Evolutionary conservation across 495 filamentous ascomycete species (phyloP).

Genomic region (Penicillium steckii): DNA sequence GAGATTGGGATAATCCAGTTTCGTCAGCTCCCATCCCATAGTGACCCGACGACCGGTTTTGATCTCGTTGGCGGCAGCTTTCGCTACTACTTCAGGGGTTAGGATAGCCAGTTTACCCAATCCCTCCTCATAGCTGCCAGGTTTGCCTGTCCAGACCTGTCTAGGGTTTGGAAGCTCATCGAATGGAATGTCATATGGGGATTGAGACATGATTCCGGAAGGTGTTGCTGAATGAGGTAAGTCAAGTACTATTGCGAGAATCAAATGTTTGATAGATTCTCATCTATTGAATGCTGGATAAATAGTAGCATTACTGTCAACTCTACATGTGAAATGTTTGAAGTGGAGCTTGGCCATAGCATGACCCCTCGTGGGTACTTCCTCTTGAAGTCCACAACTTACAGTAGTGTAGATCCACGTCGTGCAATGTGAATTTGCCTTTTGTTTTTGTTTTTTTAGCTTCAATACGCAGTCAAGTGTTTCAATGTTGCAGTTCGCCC

Average conservation of each 20-base stretch:
- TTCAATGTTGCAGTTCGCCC: neutral
- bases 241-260: neutral
- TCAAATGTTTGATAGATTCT: neutral
- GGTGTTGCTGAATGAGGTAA: neutral
- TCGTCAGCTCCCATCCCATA: constrained; percentile 45
- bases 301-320: neutral
- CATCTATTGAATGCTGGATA: neutral
- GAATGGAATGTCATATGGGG: constrained; percentile 33
- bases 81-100: constrained; percentile 41
- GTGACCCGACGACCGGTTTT: constrained; percentile 38
- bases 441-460: neutral
- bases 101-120: constrained; percentile 42
- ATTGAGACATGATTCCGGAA: constrained; percentile 18
- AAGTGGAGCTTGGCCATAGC: neutral
- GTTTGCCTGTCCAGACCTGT: constrained; percentile 42
- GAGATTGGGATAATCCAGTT: constrained; percentile 44
- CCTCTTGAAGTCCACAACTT: neutral
- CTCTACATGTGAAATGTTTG: neutral
- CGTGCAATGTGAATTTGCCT: neutral
- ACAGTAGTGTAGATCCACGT: neutral
- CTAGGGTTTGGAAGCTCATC: constrained; percentile 42
- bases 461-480: no score
- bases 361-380: neutral
- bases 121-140: constrained; percentile 42
- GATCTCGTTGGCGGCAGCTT: constrained; percentile 36